Conservation (phyloP, 2,329 filamentous ascomycete genomes). For the Domatiomyces catenatus region DNA sequence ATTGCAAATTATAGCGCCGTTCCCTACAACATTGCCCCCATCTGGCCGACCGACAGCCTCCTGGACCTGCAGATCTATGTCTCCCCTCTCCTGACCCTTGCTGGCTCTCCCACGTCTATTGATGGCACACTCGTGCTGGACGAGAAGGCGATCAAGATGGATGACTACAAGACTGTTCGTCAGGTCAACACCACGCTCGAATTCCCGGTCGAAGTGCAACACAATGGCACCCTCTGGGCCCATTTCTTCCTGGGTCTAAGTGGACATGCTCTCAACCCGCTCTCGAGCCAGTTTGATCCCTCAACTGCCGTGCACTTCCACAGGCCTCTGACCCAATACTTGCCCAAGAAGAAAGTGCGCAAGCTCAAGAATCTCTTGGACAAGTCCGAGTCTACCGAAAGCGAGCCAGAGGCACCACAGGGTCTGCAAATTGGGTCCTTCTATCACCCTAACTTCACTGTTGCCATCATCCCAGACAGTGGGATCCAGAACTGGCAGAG, state of each 20-base stretch:
- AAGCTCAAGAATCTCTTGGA: constrained; percentile 77
- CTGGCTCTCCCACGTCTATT: constrained; percentile 49
- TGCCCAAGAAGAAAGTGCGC: constrained; percentile 73
- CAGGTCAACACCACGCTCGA: constrained; percentile 60
- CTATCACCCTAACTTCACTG: constrained; percentile 88
- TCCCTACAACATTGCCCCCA: constrained; percentile 61
- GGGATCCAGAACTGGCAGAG: constrained; percentile 52
- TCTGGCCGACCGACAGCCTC: constrained; percentile 67
- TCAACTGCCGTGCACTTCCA: constrained; percentile 68
- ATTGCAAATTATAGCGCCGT: constrained; percentile 48
- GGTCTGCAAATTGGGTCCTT: constrained; percentile 66
- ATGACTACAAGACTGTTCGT: constrained; percentile 64
- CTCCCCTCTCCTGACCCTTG: constrained; percentile 56
- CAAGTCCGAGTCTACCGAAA: constrained; percentile 25
- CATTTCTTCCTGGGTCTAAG: constrained; percentile 79
- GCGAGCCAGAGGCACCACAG: constrained; percentile 37
- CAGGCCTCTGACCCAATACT: constrained; percentile 74
- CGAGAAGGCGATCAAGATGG: constrained; percentile 65
- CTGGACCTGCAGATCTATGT: constrained; percentile 78
- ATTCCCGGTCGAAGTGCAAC: constrained; percentile 65
- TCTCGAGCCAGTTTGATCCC: constrained; percentile 54
- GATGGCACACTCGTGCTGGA: constrained; percentile 57
- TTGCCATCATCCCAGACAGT: constrained; percentile 70
- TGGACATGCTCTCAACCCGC: constrained; percentile 63
- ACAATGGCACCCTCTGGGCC: constrained; percentile 86